Evolutionary conservation across 305 asterid species (phyloP).

Genomic region (Plantago coronopus): DNA sequence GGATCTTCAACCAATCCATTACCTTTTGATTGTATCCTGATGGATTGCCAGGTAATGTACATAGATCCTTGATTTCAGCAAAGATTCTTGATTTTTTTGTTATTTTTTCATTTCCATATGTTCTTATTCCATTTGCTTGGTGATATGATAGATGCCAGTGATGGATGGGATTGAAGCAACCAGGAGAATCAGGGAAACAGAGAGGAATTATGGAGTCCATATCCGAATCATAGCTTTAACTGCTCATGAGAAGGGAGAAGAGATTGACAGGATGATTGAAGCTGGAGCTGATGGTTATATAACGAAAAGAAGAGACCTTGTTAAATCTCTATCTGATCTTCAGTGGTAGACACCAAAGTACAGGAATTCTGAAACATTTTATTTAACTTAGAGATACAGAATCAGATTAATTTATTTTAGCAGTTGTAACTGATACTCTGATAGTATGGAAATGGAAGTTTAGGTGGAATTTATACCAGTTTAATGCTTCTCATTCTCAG

Average conservation of each 20-base stretch:
- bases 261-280: conserved; percentile 35
- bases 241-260: conserved; percentile 42
- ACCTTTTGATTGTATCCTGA: conserved; percentile 44
- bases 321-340: conserved; percentile 22
- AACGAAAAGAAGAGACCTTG: conserved; percentile 25
- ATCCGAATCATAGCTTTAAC: conserved; percentile 41
- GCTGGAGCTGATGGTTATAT: conserved; percentile 48
- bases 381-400: too few species aligned
- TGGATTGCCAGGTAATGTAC: conserved; percentile 50
- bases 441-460: too few species aligned
- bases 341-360: background rate
- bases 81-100: background rate
- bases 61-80: background rate
- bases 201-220: conserved; percentile 29
- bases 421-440: background rate
- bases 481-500: too few species aligned
- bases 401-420: background rate
- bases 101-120: too few species aligned
- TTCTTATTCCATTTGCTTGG: background rate
- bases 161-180: conserved; percentile 54
- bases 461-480: too few species aligned
- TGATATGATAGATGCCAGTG: conserved; percentile 41
- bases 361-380: too few species aligned
- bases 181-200: conserved; percentile 34
- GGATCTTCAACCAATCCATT: conserved; percentile 15